Evolutionary conservation across 257 asterid genomes (phyloP).

Genomic region (Plantago elongata): DNA sequence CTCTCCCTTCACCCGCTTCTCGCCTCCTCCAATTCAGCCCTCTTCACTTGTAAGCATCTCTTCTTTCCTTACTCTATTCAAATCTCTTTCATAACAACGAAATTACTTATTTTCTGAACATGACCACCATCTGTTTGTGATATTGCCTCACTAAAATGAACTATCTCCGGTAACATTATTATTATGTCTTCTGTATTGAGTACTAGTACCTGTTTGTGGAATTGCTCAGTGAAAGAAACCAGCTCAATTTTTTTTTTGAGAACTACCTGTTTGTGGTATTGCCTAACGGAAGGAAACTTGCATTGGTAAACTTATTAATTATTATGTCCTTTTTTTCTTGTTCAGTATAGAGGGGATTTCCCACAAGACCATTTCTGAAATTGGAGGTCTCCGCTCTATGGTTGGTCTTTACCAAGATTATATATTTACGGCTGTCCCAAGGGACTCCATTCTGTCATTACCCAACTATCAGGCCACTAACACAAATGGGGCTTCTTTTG

Average conservation of each 20-base stretch:
- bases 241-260: not conserved
- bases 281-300: not conserved
- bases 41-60: constrained; percentile 56
- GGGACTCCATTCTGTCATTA: constrained; percentile 68
- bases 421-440: constrained; percentile 59
- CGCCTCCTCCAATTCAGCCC: constrained; percentile 80
- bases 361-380: constrained; percentile 45
- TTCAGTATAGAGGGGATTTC: constrained; percentile 74
- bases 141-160: constrained; percentile 10
- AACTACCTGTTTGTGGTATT: not conserved
- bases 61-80: not conserved
- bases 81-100: not conserved
- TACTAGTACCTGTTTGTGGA: not conserved
- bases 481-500: constrained; percentile 80
- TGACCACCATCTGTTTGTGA: constrained; percentile 21
- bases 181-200: not conserved
- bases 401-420: constrained; percentile 53
- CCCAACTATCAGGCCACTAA: constrained; percentile 64
- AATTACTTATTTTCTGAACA: no score
- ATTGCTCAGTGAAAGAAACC: not conserved
- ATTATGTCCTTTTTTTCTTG: constrained; percentile 6
- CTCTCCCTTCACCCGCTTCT: constrained; percentile 76
- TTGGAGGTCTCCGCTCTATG: constrained; percentile 78
- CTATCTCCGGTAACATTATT: not conserved
- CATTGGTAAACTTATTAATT: not conserved